A percentile compares a stretch with the other conserved stretches of the same genome.
These are phyloP conservation scores for Ceriops zippeliana DNA, from an alignment of 345 rosid species.

Conservation along the genomic window DNA sequence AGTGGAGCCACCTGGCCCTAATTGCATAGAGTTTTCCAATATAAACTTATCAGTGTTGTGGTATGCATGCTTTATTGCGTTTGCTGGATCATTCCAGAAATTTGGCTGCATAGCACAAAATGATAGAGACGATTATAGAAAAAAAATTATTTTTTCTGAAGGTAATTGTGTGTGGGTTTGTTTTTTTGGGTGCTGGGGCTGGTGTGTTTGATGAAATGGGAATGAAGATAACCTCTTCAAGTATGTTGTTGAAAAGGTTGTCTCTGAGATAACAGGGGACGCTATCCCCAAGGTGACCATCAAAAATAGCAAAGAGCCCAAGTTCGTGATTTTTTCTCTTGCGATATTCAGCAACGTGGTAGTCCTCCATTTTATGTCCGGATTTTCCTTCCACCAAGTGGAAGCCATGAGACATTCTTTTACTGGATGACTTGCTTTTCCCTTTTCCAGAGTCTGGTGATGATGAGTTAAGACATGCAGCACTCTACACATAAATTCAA, in stretches of 20 bases:
- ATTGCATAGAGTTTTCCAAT: slow-evolving; percentile 46
- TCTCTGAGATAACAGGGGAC: slow-evolving; percentile 53
- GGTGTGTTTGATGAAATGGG: not conserved
- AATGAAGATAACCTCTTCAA: slow-evolving; percentile 34
- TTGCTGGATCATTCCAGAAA: slow-evolving; percentile 44
- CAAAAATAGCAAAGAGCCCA: slow-evolving; percentile 56
- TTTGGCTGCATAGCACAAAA: slow-evolving; percentile 30
- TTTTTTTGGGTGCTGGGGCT: not conserved
- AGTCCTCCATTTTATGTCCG: slow-evolving; percentile 66
- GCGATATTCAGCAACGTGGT: slow-evolving; percentile 51
- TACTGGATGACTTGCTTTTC: slow-evolving; percentile 34
- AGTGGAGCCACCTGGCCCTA: slow-evolving; percentile 62
- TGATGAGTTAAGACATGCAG: slow-evolving; percentile 32
- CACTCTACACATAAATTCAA: slow-evolving; percentile 21
- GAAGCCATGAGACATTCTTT: slow-evolving; percentile 45
- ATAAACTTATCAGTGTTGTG: slow-evolving; percentile 43
- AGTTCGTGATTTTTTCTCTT: slow-evolving; percentile 43
- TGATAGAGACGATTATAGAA: not conserved
- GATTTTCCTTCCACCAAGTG: slow-evolving; percentile 57
- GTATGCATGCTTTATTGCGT: slow-evolving; percentile 47
- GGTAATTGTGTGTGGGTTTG: not conserved
- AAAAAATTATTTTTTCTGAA: not conserved
- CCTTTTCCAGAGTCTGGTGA: slow-evolving; percentile 45
- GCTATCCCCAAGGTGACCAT: slow-evolving; percentile 59
- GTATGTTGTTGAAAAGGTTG: slow-evolving; percentile 47